Base-by-base conservation (phyloP, 1,284 basidiomycete species). In the Austroboletus niveus region DNA sequence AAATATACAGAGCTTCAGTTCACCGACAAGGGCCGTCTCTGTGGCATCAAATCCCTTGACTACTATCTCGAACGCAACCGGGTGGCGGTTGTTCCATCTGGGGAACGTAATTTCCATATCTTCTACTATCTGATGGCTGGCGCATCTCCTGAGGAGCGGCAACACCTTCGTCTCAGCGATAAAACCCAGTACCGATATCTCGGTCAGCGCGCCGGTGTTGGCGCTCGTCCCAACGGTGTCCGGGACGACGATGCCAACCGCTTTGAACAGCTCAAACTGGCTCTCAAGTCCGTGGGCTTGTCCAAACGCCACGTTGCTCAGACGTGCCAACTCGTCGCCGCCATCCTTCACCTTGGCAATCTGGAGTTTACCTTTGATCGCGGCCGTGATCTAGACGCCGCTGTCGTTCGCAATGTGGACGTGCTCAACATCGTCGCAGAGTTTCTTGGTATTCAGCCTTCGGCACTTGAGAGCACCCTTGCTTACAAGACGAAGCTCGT, bases 41-140 rank as follows among this genome's bases (percentile, higher is more conserved):
- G 81, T 48, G 96, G 97, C 58, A 76, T 94, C 66, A 99, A 98
- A 72, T 96, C 92, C 0, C 85, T 98, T 59, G 94, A 98, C 65
- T 99, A 99, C 75, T 98, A 96, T 73, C 82, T 99, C 52, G 94
- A 99, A 70, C 82, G 90, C 42, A 89, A 87, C 53, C 83, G 92
- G 15, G 91, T 96, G 17, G 80, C 89, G 5, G 83, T 84, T 39
- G 83, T 87, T 1, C 87, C 87, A 4, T 88, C 82, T 1, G 92
- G 92, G 49, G 93, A 97, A 70, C 84, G 94, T 27, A 98, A 96
- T 62, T 99, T 98, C 71, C 94, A 98, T 70, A 36, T 36, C 35
- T 97, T 98, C 72, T 96, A 98, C 71, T 95, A 97, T 71, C 83
- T 98, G 61, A 83, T 94, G 50, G 87, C 93, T 1, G 96, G 96